Base-by-base conservation (phyloP, 2,329 filamentous ascomycete species). In the Neocucurbitaria cava region DNA sequence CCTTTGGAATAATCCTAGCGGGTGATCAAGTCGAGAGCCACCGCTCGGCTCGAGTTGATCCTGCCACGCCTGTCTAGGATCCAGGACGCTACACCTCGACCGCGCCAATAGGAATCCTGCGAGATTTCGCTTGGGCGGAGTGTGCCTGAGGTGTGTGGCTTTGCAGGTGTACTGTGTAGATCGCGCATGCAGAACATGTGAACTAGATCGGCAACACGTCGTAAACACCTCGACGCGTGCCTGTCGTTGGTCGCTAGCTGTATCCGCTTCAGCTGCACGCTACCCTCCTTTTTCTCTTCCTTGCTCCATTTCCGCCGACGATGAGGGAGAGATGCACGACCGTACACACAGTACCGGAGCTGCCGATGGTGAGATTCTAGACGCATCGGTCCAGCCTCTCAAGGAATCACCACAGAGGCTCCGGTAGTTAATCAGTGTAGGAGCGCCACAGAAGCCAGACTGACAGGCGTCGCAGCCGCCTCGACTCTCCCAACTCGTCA, bases 21-120 rank as follows among this genome's bases (percentile, higher is more conserved):
- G 65, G 46, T 53, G 63, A 74, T 73, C 68, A 60, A 62, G 55
- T 69, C 69, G 64, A 68, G 64, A 70, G 64, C 61, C 67, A 65
- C 61, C 47, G 45, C 57, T 65, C 56, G 69, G 64, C 66, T 65
- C 56, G 23, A 44, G 47, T 46, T 50, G 42, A 62, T 64, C 56
- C 46, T 63, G 38, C 33, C 56, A 58, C 55, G 62, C 58, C 46
- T 63, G 38, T 38, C 56, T 59, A 56, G 62, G 56, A 24, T 38
- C 41, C 40, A 23, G 20, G 20, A 24, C 18, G 38, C 20, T 23
- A 1, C 20, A 6, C 13, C 38, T 2, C 24, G 24, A 23, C 41
- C 41, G 41, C 41, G 17, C 41, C 41, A 43, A 43, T 43, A 8
- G 24, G 24, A 17, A 17, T 26, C 21, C 21, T 18, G 13, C n/a